phyloP scores from a whole-genome alignment of 257 asterid species.

The Primulina eburnea region DNA sequence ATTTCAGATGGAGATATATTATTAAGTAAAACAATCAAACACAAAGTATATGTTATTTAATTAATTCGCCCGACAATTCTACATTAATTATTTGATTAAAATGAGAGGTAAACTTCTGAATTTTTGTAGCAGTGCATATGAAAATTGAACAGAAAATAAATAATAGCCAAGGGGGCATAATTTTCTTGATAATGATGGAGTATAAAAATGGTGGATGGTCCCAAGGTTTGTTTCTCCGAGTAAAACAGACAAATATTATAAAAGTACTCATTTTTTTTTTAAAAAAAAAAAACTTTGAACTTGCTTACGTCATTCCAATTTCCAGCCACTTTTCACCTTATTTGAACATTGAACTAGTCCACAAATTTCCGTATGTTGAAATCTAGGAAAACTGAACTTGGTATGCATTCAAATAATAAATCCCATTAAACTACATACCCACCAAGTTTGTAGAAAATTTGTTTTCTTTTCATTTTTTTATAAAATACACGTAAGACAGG shows the following conservation, averaged over 20 bases:
- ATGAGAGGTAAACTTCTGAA: not conserved
- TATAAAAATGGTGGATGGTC: slow-evolving; percentile 37
- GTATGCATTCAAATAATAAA: not conserved
- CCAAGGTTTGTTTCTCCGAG: slow-evolving; percentile 45
- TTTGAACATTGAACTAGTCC: slow-evolving; percentile 37
- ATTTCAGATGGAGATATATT: not conserved
- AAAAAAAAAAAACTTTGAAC: slow-evolving; percentile 39
- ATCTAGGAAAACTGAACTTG: slow-evolving; percentile 27
- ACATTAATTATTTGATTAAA: too few relatives aligned
- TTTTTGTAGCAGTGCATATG: slow-evolving; percentile 33
- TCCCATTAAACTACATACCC: not conserved
- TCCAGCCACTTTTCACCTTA: slow-evolving; percentile 24
- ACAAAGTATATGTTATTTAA: not conserved
- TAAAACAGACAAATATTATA: slow-evolving; percentile 46
- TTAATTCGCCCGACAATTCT: not conserved
- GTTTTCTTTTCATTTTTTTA: not conserved
- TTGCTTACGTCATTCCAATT: slow-evolving; percentile 29
- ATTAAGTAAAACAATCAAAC: not conserved
- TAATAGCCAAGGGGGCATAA: slow-evolving; percentile 2
- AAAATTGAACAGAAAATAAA: slow-evolving; percentile 34
- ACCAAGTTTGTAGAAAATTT: slow-evolving; percentile 37
- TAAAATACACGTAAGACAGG: slow-evolving; percentile 14
- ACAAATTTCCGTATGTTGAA: slow-evolving; percentile 31
- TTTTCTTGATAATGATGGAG: slow-evolving; percentile 41
- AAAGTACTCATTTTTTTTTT: slow-evolving; percentile 31